Base-by-base conservation (phyloP, 2,329 filamentous ascomycete genomes). In the Pezizomycotina sp. region DNA sequence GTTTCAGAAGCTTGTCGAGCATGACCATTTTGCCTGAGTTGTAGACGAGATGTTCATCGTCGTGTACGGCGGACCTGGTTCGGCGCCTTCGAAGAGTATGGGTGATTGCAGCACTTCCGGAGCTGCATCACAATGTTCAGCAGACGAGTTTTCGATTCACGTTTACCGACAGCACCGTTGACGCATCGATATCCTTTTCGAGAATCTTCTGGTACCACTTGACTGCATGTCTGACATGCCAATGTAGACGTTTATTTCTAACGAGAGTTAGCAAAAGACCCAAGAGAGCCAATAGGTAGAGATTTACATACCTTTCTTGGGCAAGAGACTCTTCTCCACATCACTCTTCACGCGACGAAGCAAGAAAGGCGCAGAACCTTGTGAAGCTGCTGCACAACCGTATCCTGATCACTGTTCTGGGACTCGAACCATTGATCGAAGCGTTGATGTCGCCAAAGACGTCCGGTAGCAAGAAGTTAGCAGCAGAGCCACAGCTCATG, bases 121-220 rank as follows among this genome's bases (percentile, higher is more conserved):
- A 98, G 69, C 59, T 98, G 89, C 89, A 98, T 98, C 50, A 98
- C 89, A 54, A 98, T 98, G 60, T 98, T 98, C 47, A 98, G 67
- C 14, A 98, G 69, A 47, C 89, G 74, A 1, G 89, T 98, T 63
- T 98, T 98, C 20, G 86, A 95, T 60, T 98, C 89, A 42, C 84
- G 78, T 61, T 93, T 98, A 32, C 89, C 89, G 46, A 78, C 82
- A 20, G 28, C 24, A 43, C 89, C 89, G 50, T 98, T 98, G 52
- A 98, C 9, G 89, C 89, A 57, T 98, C 89, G 45, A 98, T 98
- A 53, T 98, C 89, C 61, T 95, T 98, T 54, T 98, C 89, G 3
- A 98, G 64, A 50, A 98, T 98, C 62, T 93, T 95, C 58, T 92
- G 79, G 55, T 98, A 98, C 86, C 89, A 98, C 55, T 89, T 92